Base-by-base conservation (phyloP, 2,329 filamentous ascomycete species). In the Macrophomina pseudophaseolina region DNA sequence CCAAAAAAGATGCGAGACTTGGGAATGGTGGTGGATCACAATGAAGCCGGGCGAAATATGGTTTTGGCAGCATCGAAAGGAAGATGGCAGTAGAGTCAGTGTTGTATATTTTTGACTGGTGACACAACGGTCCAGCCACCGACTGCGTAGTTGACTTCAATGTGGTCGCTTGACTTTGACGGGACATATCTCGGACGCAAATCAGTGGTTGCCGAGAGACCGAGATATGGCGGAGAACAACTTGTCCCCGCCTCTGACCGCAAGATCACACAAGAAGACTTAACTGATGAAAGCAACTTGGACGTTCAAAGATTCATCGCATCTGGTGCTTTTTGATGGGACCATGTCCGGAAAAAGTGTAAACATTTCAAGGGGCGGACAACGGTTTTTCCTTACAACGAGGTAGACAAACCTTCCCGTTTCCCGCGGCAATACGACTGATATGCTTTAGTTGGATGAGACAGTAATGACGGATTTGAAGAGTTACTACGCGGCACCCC, bases 381-480 rank as follows among this genome's bases (percentile, higher is more conserved):
- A 2, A 35, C 14, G 6, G 40, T 40, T 1, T 68, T 68, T 30
- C 69, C 69, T 3, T 58, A 69, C 33, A 66, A 60, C 33, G 46
- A 69, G 33, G 59, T 30, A 23, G 11, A 30, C 16, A 9, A 11
- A 6, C 16, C 1, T 9, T 32, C 16, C 1, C 14, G 3, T 33
- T 46, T n/a, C n/a, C n/a, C n/a, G n/a, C 5, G 30, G 1, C 11
- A 3, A 38, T 1, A 1, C 48, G 2, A 2, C 58, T 49, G 12
- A 51, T 7, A 1, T n/a, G 11, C 11, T 33, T 7, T 4, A 63
- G 59, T 30, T 69, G 4, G 62, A 69, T 33, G 67, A 64, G 1
- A 38, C 65, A 2, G 64, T 69, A 6, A 68, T 70, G 66, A 44
- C 67, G 1, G 66, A 70, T 60, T 52, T 68, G 53, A 51, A 66